Evolutionary conservation across 2,329 filamentous ascomycete species (phyloP).

Genomic region (Chrysoporthe cubensis): DNA sequence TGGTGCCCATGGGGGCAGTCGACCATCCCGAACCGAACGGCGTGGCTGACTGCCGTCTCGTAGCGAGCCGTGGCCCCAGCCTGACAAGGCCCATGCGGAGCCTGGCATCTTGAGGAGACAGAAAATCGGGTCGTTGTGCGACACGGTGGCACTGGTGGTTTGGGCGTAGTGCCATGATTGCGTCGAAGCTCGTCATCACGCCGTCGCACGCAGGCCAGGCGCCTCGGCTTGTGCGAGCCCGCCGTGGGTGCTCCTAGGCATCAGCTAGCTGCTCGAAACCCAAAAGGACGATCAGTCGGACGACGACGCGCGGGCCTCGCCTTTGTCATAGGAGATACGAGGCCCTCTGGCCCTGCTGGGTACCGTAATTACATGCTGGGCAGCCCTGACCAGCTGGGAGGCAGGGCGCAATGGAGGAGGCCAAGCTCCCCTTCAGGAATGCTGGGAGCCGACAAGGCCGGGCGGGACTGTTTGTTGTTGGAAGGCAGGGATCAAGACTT

Average conservation of each 20-base stretch:
- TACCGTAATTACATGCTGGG: no score
- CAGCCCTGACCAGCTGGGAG: not conserved
- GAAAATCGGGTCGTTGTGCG: constrained; percentile 2
- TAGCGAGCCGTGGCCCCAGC: constrained; percentile 13
- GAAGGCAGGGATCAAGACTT: not conserved
- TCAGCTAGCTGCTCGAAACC: not conserved
- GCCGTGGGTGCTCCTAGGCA: not conserved
- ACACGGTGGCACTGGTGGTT: constrained; percentile 10
- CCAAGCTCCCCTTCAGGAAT: no score
- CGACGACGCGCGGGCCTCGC: no score
- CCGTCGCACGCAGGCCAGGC: constrained; percentile 2
- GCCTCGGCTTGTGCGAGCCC: not conserved
- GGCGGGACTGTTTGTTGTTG: not conserved
- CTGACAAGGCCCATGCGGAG: not conserved
- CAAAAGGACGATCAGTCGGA: not conserved
- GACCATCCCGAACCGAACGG: not conserved
- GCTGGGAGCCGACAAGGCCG: no score
- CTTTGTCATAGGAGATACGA: not conserved
- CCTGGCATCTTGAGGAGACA: not conserved
- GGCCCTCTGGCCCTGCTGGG: no score
- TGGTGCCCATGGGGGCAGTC: constrained; percentile 3
- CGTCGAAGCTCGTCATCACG: constrained; percentile 17
- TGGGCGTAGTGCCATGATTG: constrained; percentile 6
- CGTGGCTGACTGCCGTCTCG: constrained; percentile 8
- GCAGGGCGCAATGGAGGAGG: not conserved